Percentiles rank a stretch among this genome's conserved stretches.
Conservation (phyloP, 331 rosid genomes). For the Quercus phellos region DNA sequence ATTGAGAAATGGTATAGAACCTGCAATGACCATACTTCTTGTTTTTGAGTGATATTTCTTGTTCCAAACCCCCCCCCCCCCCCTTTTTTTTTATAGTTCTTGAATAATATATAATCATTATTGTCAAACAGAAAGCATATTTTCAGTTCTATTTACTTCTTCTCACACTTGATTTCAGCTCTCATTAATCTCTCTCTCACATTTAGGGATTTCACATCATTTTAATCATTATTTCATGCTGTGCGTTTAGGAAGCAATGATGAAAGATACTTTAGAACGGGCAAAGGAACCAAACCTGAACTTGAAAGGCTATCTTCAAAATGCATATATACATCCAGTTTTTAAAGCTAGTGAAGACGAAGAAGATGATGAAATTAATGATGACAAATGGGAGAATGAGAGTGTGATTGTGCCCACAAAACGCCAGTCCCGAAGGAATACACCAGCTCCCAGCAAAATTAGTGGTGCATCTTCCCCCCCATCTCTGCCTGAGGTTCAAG, state of each 20-base stretch:
- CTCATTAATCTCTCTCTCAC: not conserved
- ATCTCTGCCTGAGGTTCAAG: conserved; percentile 40
- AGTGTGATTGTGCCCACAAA: conserved; percentile 60
- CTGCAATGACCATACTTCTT: too few relatives aligned
- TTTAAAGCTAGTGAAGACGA: conserved; percentile 52
- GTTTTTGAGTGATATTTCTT: too few relatives aligned
- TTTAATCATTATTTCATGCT: not conserved
- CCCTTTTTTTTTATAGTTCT: not conserved
- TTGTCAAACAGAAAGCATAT: not conserved
- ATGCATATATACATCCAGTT: conserved; percentile 67
- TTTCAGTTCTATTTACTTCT: not conserved
- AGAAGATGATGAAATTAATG: conserved; percentile 24
- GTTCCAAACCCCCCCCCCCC: too few relatives aligned
- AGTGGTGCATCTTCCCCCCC: conserved; percentile 47
- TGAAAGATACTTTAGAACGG: conserved; percentile 76
- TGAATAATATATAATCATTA: not conserved
- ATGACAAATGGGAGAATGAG: conserved; percentile 47
- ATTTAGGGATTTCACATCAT: not conserved
- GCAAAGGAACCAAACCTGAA: conserved; percentile 76
- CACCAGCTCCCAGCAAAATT: conserved; percentile 67
- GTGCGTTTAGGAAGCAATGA: conserved; percentile 70
- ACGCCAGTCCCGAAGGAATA: conserved; percentile 73
- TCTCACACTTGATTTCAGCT: not conserved
- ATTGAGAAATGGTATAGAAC: too few relatives aligned
- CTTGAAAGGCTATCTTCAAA: conserved; percentile 67